Percentiles rank a stretch among this genome's conserved stretches.
These are phyloP conservation scores for Trametes versicolor DNA, from an alignment of 1,284 basidiomycete genomes.

Conservation along the genomic window DNA sequence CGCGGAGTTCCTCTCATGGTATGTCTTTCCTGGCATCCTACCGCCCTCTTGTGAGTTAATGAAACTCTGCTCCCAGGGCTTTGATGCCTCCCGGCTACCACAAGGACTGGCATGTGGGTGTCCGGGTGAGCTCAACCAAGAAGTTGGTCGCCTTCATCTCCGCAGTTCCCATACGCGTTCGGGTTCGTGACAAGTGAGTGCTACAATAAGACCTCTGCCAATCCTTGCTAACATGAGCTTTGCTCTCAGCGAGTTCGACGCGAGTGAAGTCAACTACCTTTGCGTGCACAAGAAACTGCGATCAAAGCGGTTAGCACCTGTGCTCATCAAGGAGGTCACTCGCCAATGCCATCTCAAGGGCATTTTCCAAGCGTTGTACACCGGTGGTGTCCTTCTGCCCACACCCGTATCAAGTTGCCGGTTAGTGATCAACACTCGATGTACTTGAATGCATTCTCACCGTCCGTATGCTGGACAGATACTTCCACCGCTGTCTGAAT, in stretches of 20 bases:
- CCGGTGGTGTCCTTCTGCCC: conserved; percentile 90
- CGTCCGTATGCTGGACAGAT: conserved; percentile 55
- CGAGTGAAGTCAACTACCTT: conserved; percentile 97
- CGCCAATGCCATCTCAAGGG: conserved; percentile 91
- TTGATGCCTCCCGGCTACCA: conserved; percentile 93
- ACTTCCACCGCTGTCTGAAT: conserved; percentile 95
- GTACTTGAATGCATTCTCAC: not conserved
- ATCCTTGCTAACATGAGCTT: not conserved
- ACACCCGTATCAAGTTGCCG: conserved; percentile 89
- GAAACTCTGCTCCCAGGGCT: conserved; percentile 71
- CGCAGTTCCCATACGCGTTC: conserved; percentile 89
- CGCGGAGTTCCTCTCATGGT: conserved; percentile 96
- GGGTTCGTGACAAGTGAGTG: conserved; percentile 79
- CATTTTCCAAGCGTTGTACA: conserved; percentile 98
- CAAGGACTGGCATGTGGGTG: conserved; percentile 96
- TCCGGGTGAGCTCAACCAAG: conserved; percentile 89
- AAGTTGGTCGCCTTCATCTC: conserved; percentile 99
- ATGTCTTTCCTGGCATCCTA: conserved; percentile 28
- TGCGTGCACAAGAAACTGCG: conserved; percentile 98
- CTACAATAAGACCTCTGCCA: not conserved
- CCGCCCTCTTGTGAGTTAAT: not conserved
- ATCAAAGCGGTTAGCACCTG: conserved; percentile 94
- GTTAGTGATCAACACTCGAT: conserved; percentile 49
- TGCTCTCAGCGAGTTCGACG: conserved; percentile 66
- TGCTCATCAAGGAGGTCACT: conserved; percentile 98